Base-by-base conservation (phyloP, 164 flowering plant genomes). In the Piper betle region DNA sequence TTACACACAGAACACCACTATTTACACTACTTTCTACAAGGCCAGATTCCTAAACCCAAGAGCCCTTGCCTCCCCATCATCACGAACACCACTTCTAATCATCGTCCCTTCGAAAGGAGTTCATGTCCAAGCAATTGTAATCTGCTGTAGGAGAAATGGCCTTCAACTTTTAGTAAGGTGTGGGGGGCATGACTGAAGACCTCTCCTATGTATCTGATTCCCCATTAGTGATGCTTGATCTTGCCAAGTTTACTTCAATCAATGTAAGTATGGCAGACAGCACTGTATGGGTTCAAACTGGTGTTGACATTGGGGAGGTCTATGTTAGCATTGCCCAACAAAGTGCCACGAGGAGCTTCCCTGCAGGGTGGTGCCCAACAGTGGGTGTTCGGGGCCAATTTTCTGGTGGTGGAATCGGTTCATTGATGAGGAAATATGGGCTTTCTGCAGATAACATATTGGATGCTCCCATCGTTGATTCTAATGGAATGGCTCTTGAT, bases 161-260 rank as follows among this genome's bases (percentile, higher is more conserved):
- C 0, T 73, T 52, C 71, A 66, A 33, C 18, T 73, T 3, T 62
- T 69, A 33, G 33, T 67, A 39, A 57, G 61, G 42, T 71, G 79
- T 40, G 77, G 75, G 0, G 79, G 79, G 6, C 79, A 76, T 55
- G 76, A 73, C 61, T 76, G 77, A 76, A 39, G 75, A 74, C 37
- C 69, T 65, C 10, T 77, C 80, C 10, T 77, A 63, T 37, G 15
- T 61, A n/a, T 60, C 69, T 3, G 12, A 40, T 12, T 17, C 20
- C 2, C 69, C 74, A 8, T 77, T 71, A 17, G 17, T 77, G 5
- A 37, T 73, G 25, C 15, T 73, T 17, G 77, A 73, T 46, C 61
- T 77, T 19, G 5, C 41, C 55, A 71, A 68, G 10, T 62, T 73
- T 16, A 53, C 63, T 3, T 25, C 62, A 6, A 63, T 76, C 17